Evolutionary conservation across 2,329 filamentous ascomycete species (phyloP), one percentile per base, ranked within the genome.

Genomic region (Xylariaceae sp.): DNA sequence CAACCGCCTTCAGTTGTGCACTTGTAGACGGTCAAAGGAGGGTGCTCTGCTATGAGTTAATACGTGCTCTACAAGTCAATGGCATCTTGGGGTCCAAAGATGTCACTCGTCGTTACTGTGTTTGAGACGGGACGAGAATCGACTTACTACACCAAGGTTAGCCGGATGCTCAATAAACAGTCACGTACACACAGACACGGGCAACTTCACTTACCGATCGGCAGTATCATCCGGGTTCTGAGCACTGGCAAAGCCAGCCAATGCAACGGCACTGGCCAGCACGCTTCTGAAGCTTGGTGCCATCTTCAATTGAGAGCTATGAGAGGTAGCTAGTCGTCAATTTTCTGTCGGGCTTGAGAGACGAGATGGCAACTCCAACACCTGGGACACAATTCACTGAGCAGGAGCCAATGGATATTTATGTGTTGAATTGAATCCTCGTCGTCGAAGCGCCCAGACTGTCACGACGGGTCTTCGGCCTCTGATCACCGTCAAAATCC

Each of bases 1-100:
- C 81, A 84, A 23, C 81, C 81, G 49, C 70, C 73, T 4, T 67
- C 68, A 30, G 74, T 78, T 48, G 78, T 80, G 71, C 81, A 83
- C 61, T 77, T 75, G 69, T 74, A 80, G 7, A 80, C 82, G 7
- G 74, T 76, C 51, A 84, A 69, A 64, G 75, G 74, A 35, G 80
- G 81, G 60, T 82, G 79, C 45, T 60, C 61, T 63, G 10, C 11
- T 30, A 34, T 39, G 18, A 15, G 52, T 62, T 51, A 62, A 11
- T 30, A n/a, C 44, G 6, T 35, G 44, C 13, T 39, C 35, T 30
- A n/a, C 37, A 11, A 13, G 18, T 34, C 30, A 44, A n/a, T 30
- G 10, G n/a, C 13, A 18, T 41, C 7, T 30, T 35, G 45, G 15
- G 15, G 17, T 34, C 17, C 39, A 13, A 41, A 7, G 35, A 18